phyloP scores from a whole-genome alignment of 371 early-diverging fungal species.

The Mucor mucedo region DNA sequence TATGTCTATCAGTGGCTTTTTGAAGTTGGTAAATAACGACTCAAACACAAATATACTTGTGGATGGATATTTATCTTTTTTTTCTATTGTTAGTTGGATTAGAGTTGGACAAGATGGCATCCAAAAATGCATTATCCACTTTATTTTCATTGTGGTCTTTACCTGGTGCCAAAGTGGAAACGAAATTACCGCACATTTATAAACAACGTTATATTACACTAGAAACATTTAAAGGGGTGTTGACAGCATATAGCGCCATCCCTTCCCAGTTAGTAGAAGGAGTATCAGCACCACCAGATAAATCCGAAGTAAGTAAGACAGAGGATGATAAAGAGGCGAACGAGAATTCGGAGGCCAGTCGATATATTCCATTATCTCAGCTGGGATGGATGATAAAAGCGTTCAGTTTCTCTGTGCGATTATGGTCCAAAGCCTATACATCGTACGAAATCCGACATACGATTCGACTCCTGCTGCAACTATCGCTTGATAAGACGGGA shows the following conservation, averaged over 20 bases:
- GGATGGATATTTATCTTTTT: not conserved
- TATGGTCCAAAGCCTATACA: conserved; percentile 42
- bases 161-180: conserved; percentile 22
- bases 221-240: conserved; percentile 14
- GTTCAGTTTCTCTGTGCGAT: conserved; percentile 40
- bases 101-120: conserved; percentile 31
- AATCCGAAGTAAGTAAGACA: not conserved
- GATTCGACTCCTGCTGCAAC: conserved; percentile 31
- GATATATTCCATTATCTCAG: conserved; percentile 36
- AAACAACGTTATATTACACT: conserved; percentile 23
- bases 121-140: conserved; percentile 40
- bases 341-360: not conserved
- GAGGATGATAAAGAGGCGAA: not conserved
- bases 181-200: conserved; percentile 14
- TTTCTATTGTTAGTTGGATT: conserved; percentile 28
- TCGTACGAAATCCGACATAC: conserved; percentile 27
- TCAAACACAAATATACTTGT: not conserved
- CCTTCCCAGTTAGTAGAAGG: conserved; percentile 10
- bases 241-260: conserved; percentile 15
- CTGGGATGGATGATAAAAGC: conserved; percentile 36
- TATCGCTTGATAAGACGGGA: conserved; percentile 39
- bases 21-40: conserved; percentile 34
- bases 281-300: not conserved
- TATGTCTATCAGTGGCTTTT: conserved; percentile 49
- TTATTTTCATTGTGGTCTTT: conserved; percentile 35